phyloP scores from a whole-genome alignment of 352 stramenopile genomes.

The Globisporangium takayamanum region DNA sequence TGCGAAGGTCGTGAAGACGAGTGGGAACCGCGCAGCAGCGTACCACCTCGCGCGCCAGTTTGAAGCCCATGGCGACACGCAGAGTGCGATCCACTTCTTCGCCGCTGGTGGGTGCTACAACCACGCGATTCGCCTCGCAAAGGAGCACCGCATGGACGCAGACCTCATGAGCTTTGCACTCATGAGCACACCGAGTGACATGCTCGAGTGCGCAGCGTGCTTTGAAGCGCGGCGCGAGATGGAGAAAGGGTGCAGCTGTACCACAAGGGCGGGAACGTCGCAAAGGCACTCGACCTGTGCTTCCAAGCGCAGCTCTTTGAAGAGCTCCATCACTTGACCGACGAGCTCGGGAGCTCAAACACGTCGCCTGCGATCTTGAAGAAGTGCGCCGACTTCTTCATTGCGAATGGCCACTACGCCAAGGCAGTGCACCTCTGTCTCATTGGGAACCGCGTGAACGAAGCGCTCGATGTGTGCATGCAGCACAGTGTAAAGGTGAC shows the following conservation, averaged over 20 bases:
- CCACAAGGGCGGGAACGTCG: constrained; percentile 88
- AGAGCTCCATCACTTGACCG: constrained; percentile 79
- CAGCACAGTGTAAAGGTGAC: constrained; percentile 86
- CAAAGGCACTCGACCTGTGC: constrained; percentile 91
- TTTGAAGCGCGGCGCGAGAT: constrained; percentile 90
- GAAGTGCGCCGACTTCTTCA: constrained; percentile 91
- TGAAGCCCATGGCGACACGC: constrained; percentile 71
- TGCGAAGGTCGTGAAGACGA: constrained; percentile 81
- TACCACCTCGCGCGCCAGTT: constrained; percentile 88
- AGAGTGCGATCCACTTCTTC: constrained; percentile 91
- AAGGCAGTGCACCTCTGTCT: constrained; percentile 90
- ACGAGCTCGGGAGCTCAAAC: constrained; percentile 63
- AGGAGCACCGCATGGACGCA: constrained; percentile 83
- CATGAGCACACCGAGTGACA: constrained; percentile 80
- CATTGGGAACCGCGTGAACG: constrained; percentile 50
- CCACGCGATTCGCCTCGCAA: constrained; percentile 91
- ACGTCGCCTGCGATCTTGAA: constrained; percentile 82
- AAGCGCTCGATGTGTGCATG: constrained; percentile 89
- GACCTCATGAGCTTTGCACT: constrained; percentile 92
- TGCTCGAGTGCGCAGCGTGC: constrained; percentile 88
- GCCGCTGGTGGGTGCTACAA: constrained; percentile 86
- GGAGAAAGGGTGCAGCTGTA: constrained; percentile 93
- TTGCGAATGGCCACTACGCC: constrained; percentile 85
- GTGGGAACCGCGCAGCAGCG: constrained; percentile 58
- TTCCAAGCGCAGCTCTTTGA: constrained; percentile 88